Percentiles rank a stretch among this genome's conserved stretches.
Conservation (phyloP, 495 filamentous ascomycete species). For the Talaromyces wortmannii region DNA sequence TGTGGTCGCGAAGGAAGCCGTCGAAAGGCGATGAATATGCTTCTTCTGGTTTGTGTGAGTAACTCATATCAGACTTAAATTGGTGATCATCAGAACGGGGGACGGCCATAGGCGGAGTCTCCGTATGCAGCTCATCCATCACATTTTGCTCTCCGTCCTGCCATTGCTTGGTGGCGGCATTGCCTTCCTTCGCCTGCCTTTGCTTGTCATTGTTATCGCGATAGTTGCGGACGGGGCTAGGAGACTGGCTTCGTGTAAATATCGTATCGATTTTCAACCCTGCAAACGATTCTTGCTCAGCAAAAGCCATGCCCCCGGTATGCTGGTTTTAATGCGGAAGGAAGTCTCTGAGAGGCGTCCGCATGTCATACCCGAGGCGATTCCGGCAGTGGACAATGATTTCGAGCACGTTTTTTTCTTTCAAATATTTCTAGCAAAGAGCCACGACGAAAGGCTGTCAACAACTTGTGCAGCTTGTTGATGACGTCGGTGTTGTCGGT, state of each 20-base stretch:
- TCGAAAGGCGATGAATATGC: constrained; percentile 33
- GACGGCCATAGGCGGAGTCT: constrained; percentile 39
- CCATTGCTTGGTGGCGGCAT: not conserved
- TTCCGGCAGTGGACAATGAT: not conserved
- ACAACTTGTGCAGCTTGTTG: too few relatives aligned
- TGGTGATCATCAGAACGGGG: constrained; percentile 30
- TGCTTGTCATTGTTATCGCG: not conserved
- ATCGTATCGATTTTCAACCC: constrained; percentile 38
- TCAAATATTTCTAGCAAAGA: too few relatives aligned
- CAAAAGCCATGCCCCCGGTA: constrained; percentile 32
- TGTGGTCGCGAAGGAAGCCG: constrained; percentile 31
- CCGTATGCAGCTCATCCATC: constrained; percentile 37
- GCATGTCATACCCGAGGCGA: constrained; percentile 1
- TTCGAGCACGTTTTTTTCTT: not conserved
- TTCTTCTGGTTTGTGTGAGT: constrained; percentile 37
- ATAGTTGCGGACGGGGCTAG: not conserved
- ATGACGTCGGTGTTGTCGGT: too few relatives aligned
- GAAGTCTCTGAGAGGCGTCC: not conserved
- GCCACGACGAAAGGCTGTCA: too few relatives aligned
- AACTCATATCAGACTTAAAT: constrained; percentile 13
- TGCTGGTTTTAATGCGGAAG: not conserved
- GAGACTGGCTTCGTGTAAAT: constrained; percentile 12
- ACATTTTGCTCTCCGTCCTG: constrained; percentile 36
- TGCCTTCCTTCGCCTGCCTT: not conserved
- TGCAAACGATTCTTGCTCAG: constrained; percentile 26